Base-by-base conservation (phyloP, 2,329 filamentous ascomycete species). In the Apiospora pterosperma region DNA sequence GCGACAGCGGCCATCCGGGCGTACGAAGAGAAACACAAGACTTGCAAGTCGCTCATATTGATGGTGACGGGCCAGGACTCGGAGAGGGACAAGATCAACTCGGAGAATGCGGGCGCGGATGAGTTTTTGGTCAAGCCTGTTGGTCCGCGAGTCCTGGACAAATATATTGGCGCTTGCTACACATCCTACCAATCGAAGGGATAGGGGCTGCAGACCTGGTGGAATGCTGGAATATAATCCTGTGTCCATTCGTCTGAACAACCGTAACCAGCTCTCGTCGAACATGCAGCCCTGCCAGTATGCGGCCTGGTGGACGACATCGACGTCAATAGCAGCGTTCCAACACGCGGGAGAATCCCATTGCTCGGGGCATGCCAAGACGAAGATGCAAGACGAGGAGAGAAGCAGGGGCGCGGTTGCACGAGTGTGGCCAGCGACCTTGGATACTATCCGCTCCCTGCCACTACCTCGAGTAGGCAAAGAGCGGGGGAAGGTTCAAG, bases 31-130 rank as follows among this genome's bases (percentile, higher is more conserved):
- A 11, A 59, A 19, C 14, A 39, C 21, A 16, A 16, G 5, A 12
- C 28, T 14, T 28, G 38, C 14, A 59, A 34, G 19, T 59, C 44
- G 4, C 36, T 41, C 2, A 48, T 65, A 23, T 44, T 65, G 12
- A 65, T 65, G 60, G 63, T 65, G 5, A 65, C 63, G 14, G 63
- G 63, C n/a, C 63, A 65, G 25, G 63, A 65, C 28, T 59, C 48
- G n/a, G 44, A 42, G 14, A 52, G 31, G 7, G 63, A 65, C 60
- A 62, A 52, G 39, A 36, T 31, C 2, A 39, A 52, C 38, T 62
- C 63, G 8, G 36, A 41, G 21, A 48, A 39, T 12, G 63, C 63
- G 23, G 63, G 63, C 2, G 63, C 63, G n/a, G 60, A 65, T n/a
- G 60, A 65, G 28, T 65, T 59, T 19, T 31, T 65, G 25, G 63